Evolutionary conservation across 2,329 filamentous ascomycete genomes (phyloP).

Genomic region (Colletotrichum cordylinicola): DNA sequence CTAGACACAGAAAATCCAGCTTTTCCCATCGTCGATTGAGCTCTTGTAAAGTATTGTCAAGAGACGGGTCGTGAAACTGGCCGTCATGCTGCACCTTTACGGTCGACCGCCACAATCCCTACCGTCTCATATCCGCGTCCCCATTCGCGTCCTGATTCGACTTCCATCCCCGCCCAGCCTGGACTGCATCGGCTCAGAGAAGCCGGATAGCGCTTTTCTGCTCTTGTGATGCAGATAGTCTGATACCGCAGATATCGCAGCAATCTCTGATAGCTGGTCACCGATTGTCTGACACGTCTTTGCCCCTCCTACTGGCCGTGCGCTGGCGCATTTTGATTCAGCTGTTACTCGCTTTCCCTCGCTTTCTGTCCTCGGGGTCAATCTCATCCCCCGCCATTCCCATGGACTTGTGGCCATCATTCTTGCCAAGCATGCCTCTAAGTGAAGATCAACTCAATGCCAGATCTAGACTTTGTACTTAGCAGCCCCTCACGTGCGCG

Average conservation of each 20-base stretch:
- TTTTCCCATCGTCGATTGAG: not conserved
- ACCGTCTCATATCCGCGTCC: not conserved
- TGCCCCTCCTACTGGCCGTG: not conserved
- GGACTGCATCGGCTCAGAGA: not conserved
- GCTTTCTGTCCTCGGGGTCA: not conserved
- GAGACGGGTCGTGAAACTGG: not conserved
- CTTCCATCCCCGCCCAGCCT: not conserved
- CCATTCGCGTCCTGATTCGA: not conserved
- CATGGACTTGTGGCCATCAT: not conserved
- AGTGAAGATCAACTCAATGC: not conserved
- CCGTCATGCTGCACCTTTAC: not conserved
- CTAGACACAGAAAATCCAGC: not conserved
- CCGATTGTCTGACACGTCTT: not conserved
- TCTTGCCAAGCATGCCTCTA: not conserved
- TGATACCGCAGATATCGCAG: not conserved
- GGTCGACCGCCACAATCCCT: not conserved
- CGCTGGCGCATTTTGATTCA: not conserved
- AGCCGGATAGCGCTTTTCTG: not conserved
- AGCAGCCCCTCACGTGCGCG: not conserved
- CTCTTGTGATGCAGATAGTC: not conserved
- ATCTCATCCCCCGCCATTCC: not conserved
- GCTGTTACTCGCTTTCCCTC: not conserved
- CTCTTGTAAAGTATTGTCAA: not conserved
- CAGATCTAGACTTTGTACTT: not conserved
- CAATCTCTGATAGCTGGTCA: not conserved